phyloP scores from a whole-genome alignment of 2,329 filamentous ascomycete genomes.

The Lasiodiplodia hormozganensis region DNA sequence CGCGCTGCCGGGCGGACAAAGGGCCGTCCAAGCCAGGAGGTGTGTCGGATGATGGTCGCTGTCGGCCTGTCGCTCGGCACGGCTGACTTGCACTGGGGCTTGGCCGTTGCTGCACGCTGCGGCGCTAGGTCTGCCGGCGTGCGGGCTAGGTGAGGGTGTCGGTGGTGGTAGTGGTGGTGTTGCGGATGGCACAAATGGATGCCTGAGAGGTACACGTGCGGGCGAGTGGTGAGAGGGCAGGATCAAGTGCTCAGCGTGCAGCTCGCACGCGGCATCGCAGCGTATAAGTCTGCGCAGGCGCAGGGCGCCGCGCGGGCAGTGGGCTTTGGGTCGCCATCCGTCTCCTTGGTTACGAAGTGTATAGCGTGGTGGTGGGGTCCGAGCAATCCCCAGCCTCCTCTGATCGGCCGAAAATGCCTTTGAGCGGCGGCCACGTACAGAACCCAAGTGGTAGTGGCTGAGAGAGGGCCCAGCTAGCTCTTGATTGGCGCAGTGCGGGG shows the following conservation, averaged over 20 bases:
- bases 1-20: slow-evolving; percentile 21
- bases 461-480: background rate
- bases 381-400: slow-evolving; percentile 20
- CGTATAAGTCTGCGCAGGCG: background rate
- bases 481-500: background rate
- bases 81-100: background rate
- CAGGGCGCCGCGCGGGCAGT: slow-evolving; percentile 10
- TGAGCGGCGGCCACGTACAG: slow-evolving; percentile 14
- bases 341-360: slow-evolving; percentile 19
- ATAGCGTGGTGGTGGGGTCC: slow-evolving; percentile 23
- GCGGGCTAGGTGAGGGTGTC: background rate
- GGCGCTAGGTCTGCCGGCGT: background rate
- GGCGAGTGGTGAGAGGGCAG: slow-evolving; percentile 10
- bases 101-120: slow-evolving; percentile 4
- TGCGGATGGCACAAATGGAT: background rate
- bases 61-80: slow-evolving; percentile 8
- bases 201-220: slow-evolving; percentile 5
- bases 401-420: slow-evolving; percentile 19
- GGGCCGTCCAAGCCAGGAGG: slow-evolving; percentile 21
- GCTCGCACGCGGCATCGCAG: background rate
- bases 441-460: slow-evolving; percentile 21
- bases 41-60: slow-evolving; percentile 25
- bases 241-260: background rate
- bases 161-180: slow-evolving; percentile 6
- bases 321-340: slow-evolving; percentile 18